phyloP scores from a whole-genome alignment of 768 basidiomycete species.

The Solioccasus polychromus region DNA sequence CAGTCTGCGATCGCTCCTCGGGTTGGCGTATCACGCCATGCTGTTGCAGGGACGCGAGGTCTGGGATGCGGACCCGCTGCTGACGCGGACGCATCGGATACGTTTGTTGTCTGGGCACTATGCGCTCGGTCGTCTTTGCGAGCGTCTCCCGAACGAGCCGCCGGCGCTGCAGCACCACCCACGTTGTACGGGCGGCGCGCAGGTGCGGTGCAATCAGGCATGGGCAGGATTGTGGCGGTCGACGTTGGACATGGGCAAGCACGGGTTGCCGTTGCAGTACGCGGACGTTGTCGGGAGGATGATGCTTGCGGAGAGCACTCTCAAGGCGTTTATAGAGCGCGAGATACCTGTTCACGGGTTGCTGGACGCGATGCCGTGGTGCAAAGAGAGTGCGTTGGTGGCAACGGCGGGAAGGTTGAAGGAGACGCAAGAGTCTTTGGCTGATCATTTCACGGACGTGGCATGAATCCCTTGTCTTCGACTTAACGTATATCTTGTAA shows the following conservation, averaged over 20 bases:
- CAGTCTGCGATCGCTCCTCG: slow-evolving; percentile 43
- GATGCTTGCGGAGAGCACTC: slow-evolving; percentile 45
- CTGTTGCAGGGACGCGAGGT: slow-evolving; percentile 47
- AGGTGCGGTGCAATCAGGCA: slow-evolving; percentile 42
- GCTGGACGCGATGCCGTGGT: slow-evolving; percentile 43
- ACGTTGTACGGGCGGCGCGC: slow-evolving; percentile 37
- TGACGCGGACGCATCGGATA: slow-evolving; percentile 48
- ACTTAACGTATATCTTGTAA: slow-evolving; percentile 2
- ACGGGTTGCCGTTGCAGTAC: slow-evolving; percentile 39
- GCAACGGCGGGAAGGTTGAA: slow-evolving; percentile 43
- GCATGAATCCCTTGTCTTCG: slow-evolving; percentile 13
- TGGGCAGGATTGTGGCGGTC: slow-evolving; percentile 47
- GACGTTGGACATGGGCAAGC: slow-evolving; percentile 37
- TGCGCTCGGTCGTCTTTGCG: slow-evolving; percentile 43
- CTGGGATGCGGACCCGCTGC: slow-evolving; percentile 46
- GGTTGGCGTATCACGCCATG: slow-evolving; percentile 51
- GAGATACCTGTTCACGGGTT: slow-evolving; percentile 40
- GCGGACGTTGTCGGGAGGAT: slow-evolving; percentile 45
- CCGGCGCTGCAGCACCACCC: slow-evolving; percentile 42
- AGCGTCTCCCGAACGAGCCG: slow-evolving; percentile 40
- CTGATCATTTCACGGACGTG: slow-evolving; percentile 47
- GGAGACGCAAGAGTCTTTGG: slow-evolving; percentile 46
- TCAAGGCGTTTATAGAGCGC: slow-evolving; percentile 45
- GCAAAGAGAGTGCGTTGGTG: slow-evolving; percentile 40
- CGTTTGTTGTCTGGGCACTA: slow-evolving; percentile 54